These are phyloP conservation scores for Myriosclerotinia duriaeana DNA, from an alignment of 2,329 filamentous ascomycete species.

Conservation along the genomic window DNA sequence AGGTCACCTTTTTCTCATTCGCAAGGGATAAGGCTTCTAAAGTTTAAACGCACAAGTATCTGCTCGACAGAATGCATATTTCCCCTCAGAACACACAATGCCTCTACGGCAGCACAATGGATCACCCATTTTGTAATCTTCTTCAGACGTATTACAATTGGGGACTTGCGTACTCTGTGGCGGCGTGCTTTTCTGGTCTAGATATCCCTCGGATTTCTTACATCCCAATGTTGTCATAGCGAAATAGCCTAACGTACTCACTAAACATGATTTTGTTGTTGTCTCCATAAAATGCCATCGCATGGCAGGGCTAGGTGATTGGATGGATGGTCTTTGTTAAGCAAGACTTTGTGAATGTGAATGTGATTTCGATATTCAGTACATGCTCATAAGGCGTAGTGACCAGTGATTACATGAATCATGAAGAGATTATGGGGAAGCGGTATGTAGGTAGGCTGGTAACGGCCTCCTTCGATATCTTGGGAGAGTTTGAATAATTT, in stretches of 20 bases:
- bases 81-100: conserved; percentile 33
- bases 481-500: too few relatives aligned
- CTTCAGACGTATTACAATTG: conserved; percentile 33
- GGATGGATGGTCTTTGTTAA: neutral
- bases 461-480: too few relatives aligned
- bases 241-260: conserved; percentile 20
- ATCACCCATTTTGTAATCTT: conserved; percentile 32
- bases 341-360: neutral
- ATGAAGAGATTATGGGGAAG: too few relatives aligned
- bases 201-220: conserved; percentile 34
- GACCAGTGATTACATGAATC: neutral
- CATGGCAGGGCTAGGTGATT: neutral
- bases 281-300: conserved; percentile 17
- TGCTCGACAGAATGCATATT: conserved; percentile 38
- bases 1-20: conserved; percentile 29
- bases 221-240: conserved; percentile 20
- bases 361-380: neutral
- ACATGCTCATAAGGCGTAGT: neutral
- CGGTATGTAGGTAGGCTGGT: too few relatives aligned
- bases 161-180: conserved; percentile 32
- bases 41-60: conserved; percentile 37
- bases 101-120: conserved; percentile 37
- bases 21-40: conserved; percentile 33
- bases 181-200: conserved; percentile 36
- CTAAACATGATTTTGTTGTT: conserved; percentile 15